phyloP scores from a whole-genome alignment of 257 asterid species.

The Coffea eugenioides region DNA sequence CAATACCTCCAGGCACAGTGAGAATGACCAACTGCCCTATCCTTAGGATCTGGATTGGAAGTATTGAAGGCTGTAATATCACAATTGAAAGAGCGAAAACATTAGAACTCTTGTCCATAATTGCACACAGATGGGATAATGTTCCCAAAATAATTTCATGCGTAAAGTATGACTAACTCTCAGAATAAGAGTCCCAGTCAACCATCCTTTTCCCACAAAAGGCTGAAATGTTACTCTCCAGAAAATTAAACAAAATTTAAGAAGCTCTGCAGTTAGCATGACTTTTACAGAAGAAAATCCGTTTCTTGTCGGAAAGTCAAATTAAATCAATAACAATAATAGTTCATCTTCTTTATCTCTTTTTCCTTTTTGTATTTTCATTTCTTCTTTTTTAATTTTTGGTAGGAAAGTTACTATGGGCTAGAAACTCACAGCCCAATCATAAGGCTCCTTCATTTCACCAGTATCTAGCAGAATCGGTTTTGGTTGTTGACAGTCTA shows the following conservation, averaged over 20 bases:
- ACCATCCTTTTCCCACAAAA: neutral
- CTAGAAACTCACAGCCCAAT: conserved; percentile 89
- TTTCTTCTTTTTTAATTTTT: no score
- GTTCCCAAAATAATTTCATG: neutral
- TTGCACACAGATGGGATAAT: neutral
- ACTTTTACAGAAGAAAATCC: neutral
- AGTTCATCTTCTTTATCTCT: neutral
- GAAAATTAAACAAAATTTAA: neutral
- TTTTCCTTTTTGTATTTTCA: neutral
- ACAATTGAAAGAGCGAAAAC: conserved; percentile 6
- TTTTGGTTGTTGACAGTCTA: conserved; percentile 80
- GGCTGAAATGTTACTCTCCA: neutral
- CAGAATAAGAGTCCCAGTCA: neutral
- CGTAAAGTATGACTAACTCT: neutral
- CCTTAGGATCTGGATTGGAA: conserved; percentile 91
- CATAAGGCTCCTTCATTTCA: conserved; percentile 92
- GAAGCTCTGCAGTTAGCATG: neutral
- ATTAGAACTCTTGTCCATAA: conserved; percentile 9
- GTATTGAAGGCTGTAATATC: conserved; percentile 77
- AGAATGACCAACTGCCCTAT: conserved; percentile 92
- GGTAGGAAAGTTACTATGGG: conserved; percentile 5
- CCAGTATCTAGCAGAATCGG: conserved; percentile 98
- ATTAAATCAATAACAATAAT: neutral
- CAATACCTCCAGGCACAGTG: conserved; percentile 75
- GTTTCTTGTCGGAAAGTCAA: neutral